Conservation (phyloP, 148 eudicot genomes). For the Camellia sinensis region DNA sequence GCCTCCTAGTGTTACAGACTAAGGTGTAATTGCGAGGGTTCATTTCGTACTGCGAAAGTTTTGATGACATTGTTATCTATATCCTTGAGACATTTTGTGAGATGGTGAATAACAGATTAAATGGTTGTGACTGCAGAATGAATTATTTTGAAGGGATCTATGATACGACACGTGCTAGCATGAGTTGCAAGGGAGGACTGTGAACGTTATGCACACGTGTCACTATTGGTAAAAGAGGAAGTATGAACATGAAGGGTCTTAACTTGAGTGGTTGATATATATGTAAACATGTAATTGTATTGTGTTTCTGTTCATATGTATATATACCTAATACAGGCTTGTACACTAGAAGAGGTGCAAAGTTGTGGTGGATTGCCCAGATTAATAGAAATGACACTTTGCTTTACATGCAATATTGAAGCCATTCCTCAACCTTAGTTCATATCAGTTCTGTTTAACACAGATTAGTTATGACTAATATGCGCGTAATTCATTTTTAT, state of each 20-base stretch:
- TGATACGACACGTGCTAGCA: constrained; percentile 3
- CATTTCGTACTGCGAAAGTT: background rate
- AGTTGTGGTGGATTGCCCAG: constrained; percentile 6
- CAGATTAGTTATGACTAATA: too few species aligned
- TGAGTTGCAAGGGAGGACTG: background rate
- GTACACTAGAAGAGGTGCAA: constrained; percentile 10
- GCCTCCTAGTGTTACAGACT: background rate
- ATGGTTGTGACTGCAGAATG: constrained; percentile 6
- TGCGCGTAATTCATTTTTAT: too few species aligned
- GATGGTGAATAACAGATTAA: background rate
- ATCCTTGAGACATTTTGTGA: background rate
- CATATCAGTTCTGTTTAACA: too few species aligned
- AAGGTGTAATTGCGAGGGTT: background rate
- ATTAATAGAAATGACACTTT: background rate
- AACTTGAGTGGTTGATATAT: background rate
- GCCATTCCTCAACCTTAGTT: background rate
- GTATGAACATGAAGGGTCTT: background rate
- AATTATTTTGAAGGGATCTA: background rate
- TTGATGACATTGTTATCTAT: background rate
- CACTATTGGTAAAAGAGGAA: background rate
- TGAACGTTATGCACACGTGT: background rate
- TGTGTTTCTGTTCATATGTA: background rate
- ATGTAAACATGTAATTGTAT: background rate
- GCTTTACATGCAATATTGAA: background rate
- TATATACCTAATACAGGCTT: constrained; percentile 9